These are phyloP conservation scores for Colletotrichum aenigma DNA, from an alignment of 2,329 filamentous ascomycete species.

Conservation along the genomic window DNA sequence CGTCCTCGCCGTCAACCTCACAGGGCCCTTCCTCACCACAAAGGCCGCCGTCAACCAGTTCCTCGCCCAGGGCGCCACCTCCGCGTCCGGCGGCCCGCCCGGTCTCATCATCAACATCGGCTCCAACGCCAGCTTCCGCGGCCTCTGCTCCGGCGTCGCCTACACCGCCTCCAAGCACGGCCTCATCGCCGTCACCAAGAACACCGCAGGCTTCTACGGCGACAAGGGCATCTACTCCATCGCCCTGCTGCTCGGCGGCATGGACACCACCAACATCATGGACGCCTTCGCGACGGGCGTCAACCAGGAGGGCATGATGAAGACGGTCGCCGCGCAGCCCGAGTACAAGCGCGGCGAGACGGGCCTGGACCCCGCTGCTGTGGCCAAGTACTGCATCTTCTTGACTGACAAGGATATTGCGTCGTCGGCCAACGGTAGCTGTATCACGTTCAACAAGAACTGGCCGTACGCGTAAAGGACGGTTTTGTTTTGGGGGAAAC, in stretches of 20 bases:
- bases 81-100: conserved; percentile 4
- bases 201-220: conserved; percentile 61
- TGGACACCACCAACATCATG: conserved; percentile 17
- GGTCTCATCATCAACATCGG: conserved; percentile 28
- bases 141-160: conserved; percentile 40
- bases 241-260: conserved; percentile 17
- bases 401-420: conserved; percentile 37
- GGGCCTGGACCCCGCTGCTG: conserved; percentile 34
- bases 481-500: neutral
- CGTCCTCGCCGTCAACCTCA: conserved; percentile 62
- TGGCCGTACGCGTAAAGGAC: conserved; percentile 34
- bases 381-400: conserved; percentile 43
- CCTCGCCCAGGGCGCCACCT: conserved; percentile 35
- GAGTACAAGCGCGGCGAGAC: conserved; percentile 32
- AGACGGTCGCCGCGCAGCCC: conserved; percentile 28
- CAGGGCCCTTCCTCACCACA: conserved; percentile 56
- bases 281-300: conserved; percentile 42
- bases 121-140: conserved; percentile 17
- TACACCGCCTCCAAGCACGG: conserved; percentile 61
- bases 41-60: conserved; percentile 56
- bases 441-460: conserved; percentile 37
- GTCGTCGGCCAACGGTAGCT: conserved; percentile 34
- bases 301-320: conserved; percentile 35
- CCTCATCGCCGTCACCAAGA: conserved; percentile 58
- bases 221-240: conserved; percentile 48